These are phyloP conservation scores for Eudorina sp. DNA, from an alignment of 139 green algal genomes.

Conservation along the genomic window DNA sequence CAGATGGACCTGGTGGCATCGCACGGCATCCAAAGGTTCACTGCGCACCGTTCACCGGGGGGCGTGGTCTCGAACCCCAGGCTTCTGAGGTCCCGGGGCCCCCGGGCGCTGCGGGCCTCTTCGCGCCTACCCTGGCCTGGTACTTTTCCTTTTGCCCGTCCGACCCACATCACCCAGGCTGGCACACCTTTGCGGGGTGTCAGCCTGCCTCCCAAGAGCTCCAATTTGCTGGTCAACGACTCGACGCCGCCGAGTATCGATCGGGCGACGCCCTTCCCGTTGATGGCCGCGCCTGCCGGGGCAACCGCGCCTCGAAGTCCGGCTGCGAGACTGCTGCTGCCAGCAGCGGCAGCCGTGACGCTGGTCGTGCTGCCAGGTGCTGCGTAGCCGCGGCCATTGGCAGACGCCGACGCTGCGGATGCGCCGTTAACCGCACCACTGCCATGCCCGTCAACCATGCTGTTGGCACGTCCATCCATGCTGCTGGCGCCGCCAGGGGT, in stretches of 20 bases:
- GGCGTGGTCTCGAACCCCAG: too few species aligned
- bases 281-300: neutral
- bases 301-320: neutral
- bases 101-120: too few species aligned
- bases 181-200: constrained; percentile 20
- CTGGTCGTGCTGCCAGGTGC: neutral
- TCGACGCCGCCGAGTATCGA: constrained; percentile 26
- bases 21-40: too few species aligned
- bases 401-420: neutral
- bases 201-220: neutral
- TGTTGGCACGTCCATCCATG: neutral
- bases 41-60: too few species aligned
- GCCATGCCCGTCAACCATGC: neutral
- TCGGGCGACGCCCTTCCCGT: neutral
- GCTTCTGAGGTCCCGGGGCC: too few species aligned
- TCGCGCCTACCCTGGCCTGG: too few species aligned
- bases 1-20: too few species aligned
- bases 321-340: neutral
- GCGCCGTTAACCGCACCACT: neutral
- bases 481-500: neutral
- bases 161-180: too few species aligned
- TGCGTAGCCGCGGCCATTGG: neutral
- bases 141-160: too few species aligned
- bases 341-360: neutral
- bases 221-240: constrained; percentile 18